phyloP scores from a whole-genome alignment of 2,329 filamentous ascomycete genomes.

The Dendryphion nanum region DNA sequence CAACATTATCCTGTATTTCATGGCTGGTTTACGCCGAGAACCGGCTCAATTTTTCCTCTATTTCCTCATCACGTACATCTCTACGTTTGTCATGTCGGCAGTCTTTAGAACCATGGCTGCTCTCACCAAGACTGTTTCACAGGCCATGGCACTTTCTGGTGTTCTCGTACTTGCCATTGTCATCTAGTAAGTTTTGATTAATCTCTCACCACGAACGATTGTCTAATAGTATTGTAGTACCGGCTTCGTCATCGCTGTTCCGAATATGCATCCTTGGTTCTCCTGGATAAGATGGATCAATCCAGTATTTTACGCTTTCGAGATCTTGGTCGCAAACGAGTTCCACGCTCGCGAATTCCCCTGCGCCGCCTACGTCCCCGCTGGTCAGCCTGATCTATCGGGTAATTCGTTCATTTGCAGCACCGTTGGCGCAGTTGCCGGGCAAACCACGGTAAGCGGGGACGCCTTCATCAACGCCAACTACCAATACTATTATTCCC shows the following conservation, averaged over 20 bases:
- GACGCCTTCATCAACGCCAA: constrained; percentile 34
- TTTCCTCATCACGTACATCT: constrained; percentile 57
- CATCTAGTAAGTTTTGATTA: too few relatives aligned
- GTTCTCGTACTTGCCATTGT: constrained; percentile 63
- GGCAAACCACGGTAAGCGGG: constrained; percentile 38
- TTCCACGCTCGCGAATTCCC: constrained; percentile 32
- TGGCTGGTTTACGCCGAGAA: constrained; percentile 73
- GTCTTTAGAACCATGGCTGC: constrained; percentile 78
- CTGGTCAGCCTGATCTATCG: constrained; percentile 29
- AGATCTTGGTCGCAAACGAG: constrained; percentile 78
- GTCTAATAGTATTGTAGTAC: too few relatives aligned
- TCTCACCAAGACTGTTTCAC: constrained; percentile 64
- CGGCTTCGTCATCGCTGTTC: constrained; percentile 2
- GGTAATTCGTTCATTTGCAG: constrained; percentile 38
- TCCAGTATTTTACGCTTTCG: constrained; percentile 76
- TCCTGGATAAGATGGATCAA: constrained; percentile 62
- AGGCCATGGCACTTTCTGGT: constrained; percentile 55
- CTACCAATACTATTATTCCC: constrained; percentile 41
- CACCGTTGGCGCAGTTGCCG: constrained; percentile 38
- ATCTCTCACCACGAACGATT: too few relatives aligned
- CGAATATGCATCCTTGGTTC: constrained; percentile 50
- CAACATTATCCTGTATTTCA: constrained; percentile 80
- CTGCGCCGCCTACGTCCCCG: constrained; percentile 39
- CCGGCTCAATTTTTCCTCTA: constrained; percentile 81
- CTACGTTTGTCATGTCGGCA: constrained; percentile 72